Conservation (phyloP, 2,329 filamentous ascomycete species). For the Tolypocladium ovalisporum region DNA sequence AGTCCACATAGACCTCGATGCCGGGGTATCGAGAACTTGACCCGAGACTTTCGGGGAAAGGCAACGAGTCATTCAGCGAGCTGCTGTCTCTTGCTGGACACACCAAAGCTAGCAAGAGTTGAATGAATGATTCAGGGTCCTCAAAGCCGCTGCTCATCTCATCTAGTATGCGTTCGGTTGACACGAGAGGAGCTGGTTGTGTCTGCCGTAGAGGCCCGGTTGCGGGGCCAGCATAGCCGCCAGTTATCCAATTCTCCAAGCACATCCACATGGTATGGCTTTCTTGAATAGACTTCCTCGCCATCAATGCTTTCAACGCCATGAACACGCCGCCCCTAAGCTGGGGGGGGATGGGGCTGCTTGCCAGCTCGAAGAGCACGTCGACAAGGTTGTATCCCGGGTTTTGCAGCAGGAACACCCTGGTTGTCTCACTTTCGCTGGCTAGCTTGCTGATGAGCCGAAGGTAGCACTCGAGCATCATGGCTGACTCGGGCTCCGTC, state of each 20-base stretch:
- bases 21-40: constrained; percentile 65
- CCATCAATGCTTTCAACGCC: constrained; percentile 64
- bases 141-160: constrained; percentile 72
- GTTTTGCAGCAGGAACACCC: constrained; percentile 61
- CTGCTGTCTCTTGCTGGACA: constrained; percentile 51
- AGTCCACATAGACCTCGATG: constrained; percentile 89
- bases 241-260: constrained; percentile 70
- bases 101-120: constrained; percentile 62
- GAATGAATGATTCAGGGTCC: constrained; percentile 74
- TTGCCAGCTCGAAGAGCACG: constrained; percentile 68
- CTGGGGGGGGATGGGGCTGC: constrained; percentile 63
- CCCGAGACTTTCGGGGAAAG: constrained; percentile 81
- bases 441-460: constrained; percentile 77
- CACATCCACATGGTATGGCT: constrained; percentile 68
- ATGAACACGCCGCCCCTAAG: constrained; percentile 77
- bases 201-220: constrained; percentile 19
- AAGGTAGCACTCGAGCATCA: constrained; percentile 93
- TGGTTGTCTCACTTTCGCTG: constrained; percentile 59
- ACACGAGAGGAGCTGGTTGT: constrained; percentile 23
- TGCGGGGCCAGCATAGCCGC: constrained; percentile 34
- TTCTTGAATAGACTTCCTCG: constrained; percentile 57
- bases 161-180: constrained; percentile 57
- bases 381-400: constrained; percentile 58
- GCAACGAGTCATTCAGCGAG: constrained; percentile 61
- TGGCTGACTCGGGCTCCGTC: constrained; percentile 79